Evolutionary conservation across 148 eudicot species (phyloP).

Genomic region (Diospyros lotus): DNA sequence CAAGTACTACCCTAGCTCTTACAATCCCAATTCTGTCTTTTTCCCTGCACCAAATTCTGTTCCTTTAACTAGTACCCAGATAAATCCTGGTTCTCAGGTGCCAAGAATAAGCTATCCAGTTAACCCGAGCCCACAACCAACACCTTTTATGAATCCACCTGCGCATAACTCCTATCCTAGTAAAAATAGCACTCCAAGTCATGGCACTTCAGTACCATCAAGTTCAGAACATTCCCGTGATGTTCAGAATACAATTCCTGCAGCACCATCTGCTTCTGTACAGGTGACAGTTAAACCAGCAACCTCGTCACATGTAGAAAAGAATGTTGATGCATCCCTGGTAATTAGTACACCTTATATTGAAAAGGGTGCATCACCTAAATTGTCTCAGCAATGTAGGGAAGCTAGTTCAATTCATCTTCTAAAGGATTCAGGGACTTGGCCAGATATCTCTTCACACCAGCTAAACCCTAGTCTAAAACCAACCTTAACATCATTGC

Average conservation of each 20-base stretch:
- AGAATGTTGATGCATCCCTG: constrained; percentile 24
- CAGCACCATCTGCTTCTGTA: constrained; percentile 21
- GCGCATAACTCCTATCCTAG: constrained; percentile 26
- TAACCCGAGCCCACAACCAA: constrained; percentile 29
- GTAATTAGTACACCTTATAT: constrained; percentile 10
- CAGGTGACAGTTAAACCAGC: constrained; percentile 50
- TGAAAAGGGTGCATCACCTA: constrained; percentile 25
- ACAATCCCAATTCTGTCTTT: constrained; percentile 28
- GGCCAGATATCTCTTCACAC: constrained; percentile 17
- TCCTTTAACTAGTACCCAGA: constrained; percentile 37
- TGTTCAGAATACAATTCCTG: constrained; percentile 17
- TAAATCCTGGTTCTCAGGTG: constrained; percentile 44
- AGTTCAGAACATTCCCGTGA: constrained; percentile 25
- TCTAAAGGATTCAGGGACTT: constrained; percentile 20
- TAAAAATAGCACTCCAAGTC: constrained; percentile 17
- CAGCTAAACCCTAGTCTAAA: constrained; percentile 18
- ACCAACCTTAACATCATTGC: neutral
- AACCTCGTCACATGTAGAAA: constrained; percentile 21
- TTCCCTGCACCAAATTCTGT: constrained; percentile 37
- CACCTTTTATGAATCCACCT: constrained; percentile 23
- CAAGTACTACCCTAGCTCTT: constrained; percentile 47
- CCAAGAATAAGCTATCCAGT: constrained; percentile 50
- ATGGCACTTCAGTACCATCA: constrained; percentile 22
- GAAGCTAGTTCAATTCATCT: constrained; percentile 18
- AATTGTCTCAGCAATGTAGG: constrained; percentile 10